Evolutionary conservation across 2,329 filamentous ascomycete genomes (phyloP).

Genomic region (Teratosphaeria nubilosa): DNA sequence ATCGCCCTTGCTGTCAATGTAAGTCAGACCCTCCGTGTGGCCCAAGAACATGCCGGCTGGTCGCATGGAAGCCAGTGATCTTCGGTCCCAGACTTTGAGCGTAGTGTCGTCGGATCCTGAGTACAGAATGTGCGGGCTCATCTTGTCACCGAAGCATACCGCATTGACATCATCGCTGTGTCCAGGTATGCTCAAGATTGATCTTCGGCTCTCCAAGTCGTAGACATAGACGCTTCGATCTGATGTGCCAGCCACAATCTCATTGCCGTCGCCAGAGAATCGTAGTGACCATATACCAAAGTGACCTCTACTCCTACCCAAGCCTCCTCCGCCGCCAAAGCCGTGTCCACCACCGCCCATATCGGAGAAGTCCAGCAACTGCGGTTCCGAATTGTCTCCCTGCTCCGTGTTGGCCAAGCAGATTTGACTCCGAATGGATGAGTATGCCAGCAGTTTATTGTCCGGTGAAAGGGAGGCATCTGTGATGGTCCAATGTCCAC

Average conservation of each 20-base stretch:
- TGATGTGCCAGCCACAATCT: conserved; percentile 83
- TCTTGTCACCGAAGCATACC: conserved; percentile 84
- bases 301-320: conserved; percentile 18
- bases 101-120: conserved; percentile 92
- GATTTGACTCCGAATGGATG: conserved; percentile 73
- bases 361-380: conserved; percentile 62
- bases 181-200: conserved; percentile 64
- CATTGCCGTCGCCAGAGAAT: conserved; percentile 82
- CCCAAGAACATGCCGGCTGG: conserved; percentile 56
- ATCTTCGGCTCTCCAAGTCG: conserved; percentile 71
- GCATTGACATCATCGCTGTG: conserved; percentile 90
- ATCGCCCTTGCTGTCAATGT: conserved; percentile 74
- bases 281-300: conserved; percentile 68
- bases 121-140: conserved; percentile 86
- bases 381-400: conserved; percentile 68
- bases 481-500: conserved; percentile 90
- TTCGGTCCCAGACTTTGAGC: conserved; percentile 90
- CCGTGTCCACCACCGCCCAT: conserved; percentile 31
- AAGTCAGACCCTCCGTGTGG: conserved; percentile 56
- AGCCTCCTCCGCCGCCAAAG: conserved; percentile 13
- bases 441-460: conserved; percentile 85
- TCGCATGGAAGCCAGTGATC: conserved; percentile 53
- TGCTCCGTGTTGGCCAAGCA: conserved; percentile 83
- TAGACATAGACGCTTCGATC: conserved; percentile 75
- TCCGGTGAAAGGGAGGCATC: conserved; percentile 86